Conservation (phyloP, 192 early-diverging fungal species). For the Coemansia sp. region DNA sequence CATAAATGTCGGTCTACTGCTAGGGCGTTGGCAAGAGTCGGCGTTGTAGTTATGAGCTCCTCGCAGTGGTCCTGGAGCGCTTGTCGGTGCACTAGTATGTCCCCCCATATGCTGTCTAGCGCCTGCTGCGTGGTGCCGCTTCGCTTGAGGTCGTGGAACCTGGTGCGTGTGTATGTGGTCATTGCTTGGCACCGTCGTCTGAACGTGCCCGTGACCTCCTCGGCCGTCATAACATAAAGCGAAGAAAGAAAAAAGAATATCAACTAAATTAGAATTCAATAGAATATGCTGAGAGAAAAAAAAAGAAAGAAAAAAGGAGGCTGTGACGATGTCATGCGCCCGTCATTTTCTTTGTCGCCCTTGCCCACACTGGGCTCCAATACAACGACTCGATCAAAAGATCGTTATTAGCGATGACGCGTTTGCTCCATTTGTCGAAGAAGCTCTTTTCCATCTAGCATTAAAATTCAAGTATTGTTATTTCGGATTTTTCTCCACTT, state of each 20-base stretch:
- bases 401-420: no score
- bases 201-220: not conserved
- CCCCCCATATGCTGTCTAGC: conserved; percentile 43
- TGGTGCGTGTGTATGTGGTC: conserved; percentile 16
- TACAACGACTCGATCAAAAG: no score
- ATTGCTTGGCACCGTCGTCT: conserved; percentile 25
- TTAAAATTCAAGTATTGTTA: no score
- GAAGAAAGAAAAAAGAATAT: not conserved
- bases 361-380: no score
- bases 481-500: not conserved
- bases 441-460: no score
- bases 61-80: conserved; percentile 39
- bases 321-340: no score
- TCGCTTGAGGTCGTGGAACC: conserved; percentile 28
- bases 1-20: conserved; percentile 37
- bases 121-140: conserved; percentile 19
- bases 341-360: no score
- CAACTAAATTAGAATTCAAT: not conserved
- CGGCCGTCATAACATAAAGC: conserved; percentile 1
- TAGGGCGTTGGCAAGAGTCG: conserved; percentile 13
- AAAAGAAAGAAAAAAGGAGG: not conserved
- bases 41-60: conserved; percentile 25
- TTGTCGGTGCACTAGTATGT: conserved; percentile 36
- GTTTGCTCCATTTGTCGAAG: no score
- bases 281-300: not conserved